phyloP scores from a whole-genome alignment of 345 rosid species.

The Lepidium didymum region DNA sequence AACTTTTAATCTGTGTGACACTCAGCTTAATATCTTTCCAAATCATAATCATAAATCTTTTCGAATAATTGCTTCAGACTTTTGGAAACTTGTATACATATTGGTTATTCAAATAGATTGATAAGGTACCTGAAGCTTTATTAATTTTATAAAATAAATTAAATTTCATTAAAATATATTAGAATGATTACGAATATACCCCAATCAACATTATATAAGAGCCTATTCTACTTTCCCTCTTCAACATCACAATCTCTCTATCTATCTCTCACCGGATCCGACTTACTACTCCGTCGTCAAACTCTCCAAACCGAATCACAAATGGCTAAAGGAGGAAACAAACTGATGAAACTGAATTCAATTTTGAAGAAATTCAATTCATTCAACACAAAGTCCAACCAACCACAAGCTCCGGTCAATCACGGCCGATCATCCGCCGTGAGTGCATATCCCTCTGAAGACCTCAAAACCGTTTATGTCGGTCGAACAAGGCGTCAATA shows the following conservation, averaged over 20 bases:
- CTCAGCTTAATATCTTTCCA: conserved; percentile 1
- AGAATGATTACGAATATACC: background rate
- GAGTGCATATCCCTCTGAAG: conserved; percentile 36
- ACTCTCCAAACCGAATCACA: background rate
- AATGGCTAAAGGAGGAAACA: conserved; percentile 80
- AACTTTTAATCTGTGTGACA: background rate
- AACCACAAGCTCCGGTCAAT: conserved; percentile 22
- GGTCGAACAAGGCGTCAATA: conserved; percentile 72
- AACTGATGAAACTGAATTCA: conserved; percentile 68
- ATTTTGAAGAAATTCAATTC: conserved; percentile 82
- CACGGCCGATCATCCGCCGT: conserved; percentile 30
- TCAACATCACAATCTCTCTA: background rate
- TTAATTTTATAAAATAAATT: background rate
- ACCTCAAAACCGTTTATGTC: conserved; percentile 67
- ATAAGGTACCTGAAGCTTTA: background rate
- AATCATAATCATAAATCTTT: conserved; percentile 11
- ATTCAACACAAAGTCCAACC: conserved; percentile 49
- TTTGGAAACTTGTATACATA: conserved; percentile 1
- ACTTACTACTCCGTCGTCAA: background rate
- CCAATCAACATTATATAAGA: conserved; percentile 6
- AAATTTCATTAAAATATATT: background rate
- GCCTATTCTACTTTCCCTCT: background rate
- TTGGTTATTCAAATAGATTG: background rate
- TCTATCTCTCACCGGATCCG: conserved; percentile 12
- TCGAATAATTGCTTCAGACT: conserved; percentile 5